Evolutionary conservation across 768 basidiomycete species (phyloP), one percentile per base, ranked within the genome.

Genomic region (Panus rudis): DNA sequence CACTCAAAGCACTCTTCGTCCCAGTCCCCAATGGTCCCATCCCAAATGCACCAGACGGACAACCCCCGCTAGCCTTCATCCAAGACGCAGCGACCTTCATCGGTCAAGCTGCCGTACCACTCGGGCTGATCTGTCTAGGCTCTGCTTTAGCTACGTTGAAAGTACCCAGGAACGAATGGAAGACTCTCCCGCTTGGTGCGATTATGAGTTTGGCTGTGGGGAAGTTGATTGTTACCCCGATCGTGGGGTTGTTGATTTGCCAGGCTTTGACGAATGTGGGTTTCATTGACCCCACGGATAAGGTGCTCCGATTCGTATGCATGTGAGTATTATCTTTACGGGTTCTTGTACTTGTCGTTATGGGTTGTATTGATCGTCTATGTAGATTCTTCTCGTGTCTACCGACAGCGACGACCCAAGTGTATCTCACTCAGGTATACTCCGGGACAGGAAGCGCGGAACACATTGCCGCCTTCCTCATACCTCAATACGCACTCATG

Each of bases 11-110:
- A 0, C 65, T 85, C 3, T 84, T 85, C 49, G 63, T 80, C 2
- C 40, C 62, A 11, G 65, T 78, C 3, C 61, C 68, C 1, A 66
- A 68, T 1, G 61, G 66, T 1, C 49, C 61, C 26, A 77, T 73
- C 42, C 69, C 70, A 3, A 34, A 63, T 19, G 78, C 79, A 0
- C 83, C 83, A 0, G 83, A 85, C 49, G 81, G 81, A 0, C 67
- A 74, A 46, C 81, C 84, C 1, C 82, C 82, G 0, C 73, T 85
- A 14, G 70, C 76, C 0, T 72, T 85, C 48, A 33, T 85, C 27
- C 52, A 79, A 43, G 76, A 81, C 43, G 72, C 76, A 0, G 61
- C 74, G 0, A 58, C 63, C 1, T 84, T 85, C 51, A 66, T 83
- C 27, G 81, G 84, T 1, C 71, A 59, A 1, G 81, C 80, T 1